Conservation (phyloP, 306 rosid genomes). For the Castanea sativa region DNA sequence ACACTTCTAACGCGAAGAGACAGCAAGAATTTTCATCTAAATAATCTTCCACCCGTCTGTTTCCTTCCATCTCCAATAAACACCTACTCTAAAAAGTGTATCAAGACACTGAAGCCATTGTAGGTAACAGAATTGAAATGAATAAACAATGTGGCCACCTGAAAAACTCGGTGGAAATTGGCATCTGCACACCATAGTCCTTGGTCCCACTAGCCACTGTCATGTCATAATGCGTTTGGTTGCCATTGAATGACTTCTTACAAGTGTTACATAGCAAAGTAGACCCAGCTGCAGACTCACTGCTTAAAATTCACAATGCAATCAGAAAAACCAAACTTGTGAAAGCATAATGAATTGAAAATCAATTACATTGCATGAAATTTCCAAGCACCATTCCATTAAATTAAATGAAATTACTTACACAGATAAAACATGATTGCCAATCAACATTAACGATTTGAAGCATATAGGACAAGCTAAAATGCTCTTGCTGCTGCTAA, state of each 20-base stretch:
- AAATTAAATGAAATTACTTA: conserved; percentile 25
- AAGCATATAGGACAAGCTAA: conserved; percentile 89
- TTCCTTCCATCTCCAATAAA: neutral
- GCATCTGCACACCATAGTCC: conserved; percentile 65
- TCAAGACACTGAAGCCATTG: neutral
- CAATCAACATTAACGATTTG: conserved; percentile 36
- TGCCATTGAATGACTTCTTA: conserved; percentile 65
- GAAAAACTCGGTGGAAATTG: conserved; percentile 75
- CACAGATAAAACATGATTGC: conserved; percentile 48
- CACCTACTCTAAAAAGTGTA: neutral
- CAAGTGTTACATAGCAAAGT: conserved; percentile 69
- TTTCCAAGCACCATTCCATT: too few relatives aligned
- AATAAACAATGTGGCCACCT: conserved; percentile 40
- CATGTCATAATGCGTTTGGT: conserved; percentile 64
- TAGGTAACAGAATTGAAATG: neutral
- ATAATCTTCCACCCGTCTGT: neutral
- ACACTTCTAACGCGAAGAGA: neutral
- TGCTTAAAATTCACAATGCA: conserved; percentile 32
- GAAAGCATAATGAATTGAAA: neutral
- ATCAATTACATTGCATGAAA: neutral
- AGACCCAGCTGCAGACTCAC: conserved; percentile 56
- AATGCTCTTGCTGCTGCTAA: conserved; percentile 21
- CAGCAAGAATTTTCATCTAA: neutral
- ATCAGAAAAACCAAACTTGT: conserved; percentile 7
- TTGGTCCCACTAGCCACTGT: conserved; percentile 51